A percentile compares a stretch with the other conserved stretches of the same genome.
These are phyloP conservation scores for Phylloboletellus chloephorus DNA, from an alignment of 1,284 basidiomycete genomes.

Conservation along the genomic window DNA sequence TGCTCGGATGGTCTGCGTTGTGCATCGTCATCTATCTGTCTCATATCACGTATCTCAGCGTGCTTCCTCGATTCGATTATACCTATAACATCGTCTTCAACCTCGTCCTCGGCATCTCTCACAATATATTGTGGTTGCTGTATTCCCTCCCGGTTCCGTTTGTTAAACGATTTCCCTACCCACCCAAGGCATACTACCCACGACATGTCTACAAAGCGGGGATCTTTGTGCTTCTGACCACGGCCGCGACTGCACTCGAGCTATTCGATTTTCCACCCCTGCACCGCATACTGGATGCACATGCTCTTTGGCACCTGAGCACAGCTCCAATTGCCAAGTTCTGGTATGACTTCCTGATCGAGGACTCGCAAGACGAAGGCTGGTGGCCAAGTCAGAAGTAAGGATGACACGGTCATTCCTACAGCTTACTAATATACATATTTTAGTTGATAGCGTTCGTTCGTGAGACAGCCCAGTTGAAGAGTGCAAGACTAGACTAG, in stretches of 20 bases:
- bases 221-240: constrained; percentile 66
- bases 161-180: constrained; percentile 50
- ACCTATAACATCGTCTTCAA: constrained; percentile 92
- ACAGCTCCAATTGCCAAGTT: constrained; percentile 75
- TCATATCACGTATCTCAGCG: constrained; percentile 76
- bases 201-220: constrained; percentile 50
- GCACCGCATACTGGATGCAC: constrained; percentile 79
- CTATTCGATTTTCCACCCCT: constrained; percentile 90
- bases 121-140: constrained; percentile 82
- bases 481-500: constrained; percentile 6
- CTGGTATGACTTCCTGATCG: constrained; percentile 82
- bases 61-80: constrained; percentile 86
- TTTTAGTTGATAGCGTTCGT: constrained; percentile 16
- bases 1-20: constrained; percentile 39
- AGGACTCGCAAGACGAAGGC: constrained; percentile 58
- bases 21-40: constrained; percentile 51
- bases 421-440: constrained; percentile 8
- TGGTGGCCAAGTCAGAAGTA: constrained; percentile 38
- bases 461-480: background rate
- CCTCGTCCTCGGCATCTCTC: constrained; percentile 66
- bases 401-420: constrained; percentile 2
- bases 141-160: constrained; percentile 57
- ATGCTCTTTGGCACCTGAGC: constrained; percentile 89
- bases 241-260: constrained; percentile 77
- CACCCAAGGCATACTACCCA: constrained; percentile 50